Conservation (phyloP, 2,329 filamentous ascomycete species). For the Cercospora sp. region DNA sequence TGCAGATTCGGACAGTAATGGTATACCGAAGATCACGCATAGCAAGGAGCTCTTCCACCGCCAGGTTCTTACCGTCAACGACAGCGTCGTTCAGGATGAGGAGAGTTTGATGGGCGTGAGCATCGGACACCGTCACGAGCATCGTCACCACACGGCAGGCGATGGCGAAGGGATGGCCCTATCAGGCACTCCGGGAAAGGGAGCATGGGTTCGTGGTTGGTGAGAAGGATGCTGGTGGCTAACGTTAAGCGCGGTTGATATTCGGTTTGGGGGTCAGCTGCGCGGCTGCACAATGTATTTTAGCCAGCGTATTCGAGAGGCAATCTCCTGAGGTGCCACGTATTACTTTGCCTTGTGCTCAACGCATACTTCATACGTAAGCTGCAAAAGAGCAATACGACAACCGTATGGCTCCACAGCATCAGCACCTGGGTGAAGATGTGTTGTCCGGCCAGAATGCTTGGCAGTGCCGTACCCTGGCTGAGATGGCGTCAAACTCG, state of each 20-base stretch:
- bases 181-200: conserved; percentile 28
- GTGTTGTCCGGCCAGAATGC: background rate
- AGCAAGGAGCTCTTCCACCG: conserved; percentile 57
- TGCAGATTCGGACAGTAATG: background rate
- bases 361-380: background rate
- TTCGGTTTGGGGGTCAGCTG: conserved; percentile 6
- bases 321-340: background rate
- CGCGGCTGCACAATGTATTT: background rate
- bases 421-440: background rate
- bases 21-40: conserved; percentile 24
- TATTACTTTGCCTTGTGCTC: background rate
- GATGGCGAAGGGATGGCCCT: conserved; percentile 17
- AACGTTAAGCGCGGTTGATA: conserved; percentile 21
- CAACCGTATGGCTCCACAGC: background rate
- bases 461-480: background rate
- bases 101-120: conserved; percentile 40
- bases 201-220: conserved; percentile 15
- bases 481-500: conserved; percentile 11
- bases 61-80: conserved; percentile 58
- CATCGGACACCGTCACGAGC: conserved; percentile 17
- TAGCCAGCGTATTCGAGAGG: background rate
- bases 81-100: conserved; percentile 53
- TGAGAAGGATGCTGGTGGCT: conserved; percentile 12
- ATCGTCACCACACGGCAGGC: conserved; percentile 10
- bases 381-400: background rate